Percentiles rank a stretch among this genome's conserved stretches.
Evolutionary conservation across 352 stramenopile species (phyloP).

Genomic region (Phytopythium cucurbitacearum): DNA sequence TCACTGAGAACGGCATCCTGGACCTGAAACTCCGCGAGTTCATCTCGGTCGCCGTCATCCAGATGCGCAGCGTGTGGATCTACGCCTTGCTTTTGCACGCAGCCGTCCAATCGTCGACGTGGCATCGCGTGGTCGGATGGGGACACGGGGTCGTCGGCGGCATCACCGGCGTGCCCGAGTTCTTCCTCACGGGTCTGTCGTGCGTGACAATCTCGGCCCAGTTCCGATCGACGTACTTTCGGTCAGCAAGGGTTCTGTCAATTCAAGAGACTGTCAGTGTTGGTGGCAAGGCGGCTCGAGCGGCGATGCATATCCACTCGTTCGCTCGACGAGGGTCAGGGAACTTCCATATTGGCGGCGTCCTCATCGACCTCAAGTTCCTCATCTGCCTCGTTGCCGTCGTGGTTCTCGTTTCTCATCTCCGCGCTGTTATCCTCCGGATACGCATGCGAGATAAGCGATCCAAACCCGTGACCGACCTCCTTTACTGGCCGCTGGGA

Average conservation of each 20-base stretch:
- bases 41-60: conserved; percentile 23
- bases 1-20: conserved; percentile 20
- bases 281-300: neutral
- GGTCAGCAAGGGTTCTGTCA: conserved; percentile 12
- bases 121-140: conserved; percentile 6
- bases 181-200: conserved; percentile 30
- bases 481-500: neutral
- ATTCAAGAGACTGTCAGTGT: neutral
- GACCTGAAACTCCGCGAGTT: conserved; percentile 22
- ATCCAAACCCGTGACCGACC: neutral
- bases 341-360: conserved; percentile 16
- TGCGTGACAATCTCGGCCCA: conserved; percentile 26
- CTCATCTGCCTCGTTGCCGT: conserved; percentile 16
- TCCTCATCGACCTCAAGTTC: conserved; percentile 30
- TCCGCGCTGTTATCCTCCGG: neutral
- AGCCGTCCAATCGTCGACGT: conserved; percentile 11
- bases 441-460: neutral
- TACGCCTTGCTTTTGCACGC: conserved; percentile 26
- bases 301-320: conserved; percentile 1
- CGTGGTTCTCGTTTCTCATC: neutral
- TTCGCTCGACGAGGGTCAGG: conserved; percentile 13
- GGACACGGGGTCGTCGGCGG: conserved; percentile 10
- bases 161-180: conserved; percentile 26
- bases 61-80: conserved; percentile 47
- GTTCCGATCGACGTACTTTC: conserved; percentile 20